Percentiles rank a stretch among this genome's conserved stretches.
Conservation (phyloP, 768 basidiomycete species). For the Suillus americanus region DNA sequence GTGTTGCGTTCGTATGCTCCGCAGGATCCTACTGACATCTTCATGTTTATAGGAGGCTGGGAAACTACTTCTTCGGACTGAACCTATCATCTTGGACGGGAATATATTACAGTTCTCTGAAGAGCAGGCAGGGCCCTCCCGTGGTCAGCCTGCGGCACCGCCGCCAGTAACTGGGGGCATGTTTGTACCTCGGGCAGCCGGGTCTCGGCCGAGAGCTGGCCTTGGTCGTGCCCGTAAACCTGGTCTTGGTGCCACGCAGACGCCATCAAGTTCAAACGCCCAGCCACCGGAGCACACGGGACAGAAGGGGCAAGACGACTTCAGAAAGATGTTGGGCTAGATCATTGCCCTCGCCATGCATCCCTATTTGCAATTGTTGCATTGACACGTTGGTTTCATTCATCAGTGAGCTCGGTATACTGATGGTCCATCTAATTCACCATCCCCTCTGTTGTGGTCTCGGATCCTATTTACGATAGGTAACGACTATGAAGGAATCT, state of each 20-base stretch:
- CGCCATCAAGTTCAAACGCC: constrained; percentile 19
- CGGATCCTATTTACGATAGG: constrained; percentile 5
- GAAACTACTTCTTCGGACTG: constrained; percentile 66
- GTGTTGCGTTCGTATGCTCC: constrained; percentile 17
- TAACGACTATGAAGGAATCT: constrained; percentile 2
- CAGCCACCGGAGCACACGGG: constrained; percentile 27
- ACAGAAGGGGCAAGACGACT: constrained; percentile 79
- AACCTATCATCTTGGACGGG: constrained; percentile 72
- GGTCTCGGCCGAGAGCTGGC: constrained; percentile 69
- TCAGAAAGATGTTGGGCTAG: constrained; percentile 69
- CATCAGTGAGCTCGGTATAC: neutral
- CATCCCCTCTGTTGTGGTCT: neutral
- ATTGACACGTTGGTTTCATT: neutral
- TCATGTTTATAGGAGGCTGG: constrained; percentile 69
- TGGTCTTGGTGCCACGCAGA: constrained; percentile 20
- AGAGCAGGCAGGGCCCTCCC: constrained; percentile 38
- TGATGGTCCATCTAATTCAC: neutral
- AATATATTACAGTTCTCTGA: constrained; percentile 59
- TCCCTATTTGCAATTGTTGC: neutral
- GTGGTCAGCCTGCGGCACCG: constrained; percentile 30
- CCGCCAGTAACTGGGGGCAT: constrained; percentile 43
- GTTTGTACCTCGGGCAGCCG: constrained; percentile 69
- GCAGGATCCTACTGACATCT: neutral
- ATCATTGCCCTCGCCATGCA: neutral
- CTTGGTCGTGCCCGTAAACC: constrained; percentile 56